Evolutionary conservation across 2,329 filamentous ascomycete genomes (phyloP).

Genomic region (Phoma sp.): DNA sequence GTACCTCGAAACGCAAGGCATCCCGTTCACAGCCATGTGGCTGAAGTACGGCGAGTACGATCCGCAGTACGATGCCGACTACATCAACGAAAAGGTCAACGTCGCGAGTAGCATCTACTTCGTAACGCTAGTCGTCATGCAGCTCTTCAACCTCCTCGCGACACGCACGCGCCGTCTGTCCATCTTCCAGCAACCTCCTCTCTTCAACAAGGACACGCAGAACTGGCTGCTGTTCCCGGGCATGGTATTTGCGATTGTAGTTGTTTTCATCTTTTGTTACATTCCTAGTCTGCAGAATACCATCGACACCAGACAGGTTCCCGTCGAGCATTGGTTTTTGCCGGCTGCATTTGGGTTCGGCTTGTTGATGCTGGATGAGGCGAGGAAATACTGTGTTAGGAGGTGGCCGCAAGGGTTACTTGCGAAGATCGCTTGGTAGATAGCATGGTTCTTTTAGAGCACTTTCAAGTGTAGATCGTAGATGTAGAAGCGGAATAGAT

Average conservation of each 20-base stretch:
- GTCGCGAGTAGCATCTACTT: constrained; percentile 79
- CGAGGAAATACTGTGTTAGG: constrained; percentile 68
- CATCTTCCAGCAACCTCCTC: constrained; percentile 75
- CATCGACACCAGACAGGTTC: constrained; percentile 68
- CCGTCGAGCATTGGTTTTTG: constrained; percentile 78
- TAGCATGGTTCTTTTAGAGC: neutral
- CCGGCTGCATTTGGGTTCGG: constrained; percentile 75
- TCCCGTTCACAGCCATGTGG: constrained; percentile 72
- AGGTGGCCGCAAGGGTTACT: constrained; percentile 65
- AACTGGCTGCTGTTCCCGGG: constrained; percentile 76
- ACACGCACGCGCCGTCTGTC: constrained; percentile 66
- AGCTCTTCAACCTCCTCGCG: constrained; percentile 78
- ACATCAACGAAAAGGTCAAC: constrained; percentile 60
- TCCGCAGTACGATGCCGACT: constrained; percentile 32
- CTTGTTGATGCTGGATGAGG: constrained; percentile 71
- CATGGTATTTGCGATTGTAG: constrained; percentile 71
- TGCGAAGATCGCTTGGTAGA: constrained; percentile 70
- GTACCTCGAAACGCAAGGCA: constrained; percentile 56
- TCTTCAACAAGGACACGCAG: constrained; percentile 69
- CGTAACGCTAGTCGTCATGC: constrained; percentile 81
- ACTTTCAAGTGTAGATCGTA: neutral
- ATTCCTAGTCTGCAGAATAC: constrained; percentile 69
- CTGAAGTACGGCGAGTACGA: constrained; percentile 56
- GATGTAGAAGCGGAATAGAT: neutral
- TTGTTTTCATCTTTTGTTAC: constrained; percentile 73